Evolutionary conservation across 768 basidiomycete species (phyloP), one percentile per base, ranked within the genome.

Genomic region (Lentinula lateritia): DNA sequence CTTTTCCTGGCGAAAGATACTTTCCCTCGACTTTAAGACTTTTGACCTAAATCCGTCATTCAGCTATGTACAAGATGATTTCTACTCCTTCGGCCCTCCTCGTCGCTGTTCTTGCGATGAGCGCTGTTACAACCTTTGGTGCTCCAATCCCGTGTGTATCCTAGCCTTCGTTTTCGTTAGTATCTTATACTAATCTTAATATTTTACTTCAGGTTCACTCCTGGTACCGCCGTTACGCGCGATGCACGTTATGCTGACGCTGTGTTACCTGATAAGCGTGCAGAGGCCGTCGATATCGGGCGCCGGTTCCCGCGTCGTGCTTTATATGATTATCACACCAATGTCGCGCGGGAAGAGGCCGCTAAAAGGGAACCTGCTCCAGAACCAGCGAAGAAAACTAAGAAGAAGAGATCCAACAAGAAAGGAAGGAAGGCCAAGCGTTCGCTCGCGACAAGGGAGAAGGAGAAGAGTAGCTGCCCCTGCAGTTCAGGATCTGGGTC

Each of bases 1-100:
- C 58, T 59, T 59, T 20, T 48, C 58, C 58, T 48, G 58, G 58
- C 58, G 58, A 59, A 59, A 50, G 43, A 59, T 59, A 59, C 46
- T 50, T 41, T 46, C 58, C 43, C n/a, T 48, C 58, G 58, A 59
- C 58, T 56, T 59, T 28, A 59, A 59, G 58, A 59, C 58, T 59
- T 20, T 50, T 50, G 35, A 59, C 45, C 5, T 20, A 42, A 42
- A 32, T 58, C 41, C 45, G 50, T 59, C 46, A n/a, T 35, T 59
- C 58, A 46, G 38, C 58, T 43, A 59, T 59, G 58, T 59, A 48
- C 20, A 59, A 59, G 58, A 59, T 59, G 58, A 59, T 59, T 32
- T 38, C 58, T 45, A 48, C 45, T 36, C 32, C 58, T 59, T 46
- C 58, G 10, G 58, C 48, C 38, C n/a, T 59, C 45, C 48, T 59